Base-by-base conservation (phyloP, 2,329 filamentous ascomycete genomes). In the Verticillium klebahnii region DNA sequence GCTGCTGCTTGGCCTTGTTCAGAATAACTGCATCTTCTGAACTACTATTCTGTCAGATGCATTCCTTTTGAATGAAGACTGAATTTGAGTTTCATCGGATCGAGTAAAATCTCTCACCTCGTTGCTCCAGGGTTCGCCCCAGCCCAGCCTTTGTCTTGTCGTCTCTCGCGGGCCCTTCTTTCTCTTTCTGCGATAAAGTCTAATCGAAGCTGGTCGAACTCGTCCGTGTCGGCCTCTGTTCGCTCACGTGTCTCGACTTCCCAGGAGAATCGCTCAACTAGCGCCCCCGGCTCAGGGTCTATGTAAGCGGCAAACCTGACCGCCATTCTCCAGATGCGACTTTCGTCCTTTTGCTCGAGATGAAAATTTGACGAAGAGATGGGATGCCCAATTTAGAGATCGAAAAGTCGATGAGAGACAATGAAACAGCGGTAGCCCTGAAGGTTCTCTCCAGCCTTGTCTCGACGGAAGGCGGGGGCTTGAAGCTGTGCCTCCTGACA, bases 181-280 rank as follows among this genome's bases (percentile, higher is more conserved):
- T 59, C 32, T 19, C 40, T 58, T 25, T 60, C 58, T 32, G 37
- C 39, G 2, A 52, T 56, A 8, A 63, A 45, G 39, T 63, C 54
- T 7, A 34, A 15, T 29, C 58, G 57, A 11, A 63, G 57, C 40
- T 64, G 57, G 8, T 62, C 57, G 19, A 60, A 62, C 23, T 64
- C 45, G 23, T 57, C 58, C 3, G 15, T 61, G 7, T 60, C 62
- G 31, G 31, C 19, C 11, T 62, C 50, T 0, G 58, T 36, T 5
- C 40, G 25, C 25, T 25, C 5, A 25, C 39, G 37, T 15, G 52
- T 39, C 32, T 62, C 62, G 3, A 64, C 37, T 32, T 66, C 64
- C 60, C 59, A 66, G 12, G 64, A 64, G 37, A 61, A 64, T 5
- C 60, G 58, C 37, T 63, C 29, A 5, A 66, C 62, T 15, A 66